Evolutionary conservation across 2,329 filamentous ascomycete genomes (phyloP), one percentile per base, ranked within the genome.

Genomic region (Ophiostoma tasmaniense): DNA sequence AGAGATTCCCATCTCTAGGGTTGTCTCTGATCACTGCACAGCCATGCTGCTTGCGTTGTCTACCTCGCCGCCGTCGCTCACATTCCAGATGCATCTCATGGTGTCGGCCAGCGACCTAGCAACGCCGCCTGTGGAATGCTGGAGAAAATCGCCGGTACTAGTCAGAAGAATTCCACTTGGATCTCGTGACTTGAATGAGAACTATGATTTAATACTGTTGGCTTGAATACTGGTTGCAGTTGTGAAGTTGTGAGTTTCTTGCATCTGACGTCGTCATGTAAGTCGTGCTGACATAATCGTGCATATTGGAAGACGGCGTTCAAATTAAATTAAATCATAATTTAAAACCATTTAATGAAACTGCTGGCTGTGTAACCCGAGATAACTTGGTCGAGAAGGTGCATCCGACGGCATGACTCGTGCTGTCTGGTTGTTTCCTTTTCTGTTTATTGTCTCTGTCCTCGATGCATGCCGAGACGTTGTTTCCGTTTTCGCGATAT

Each of bases 71-170:
- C 39, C 59, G 4, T 69, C 64, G 55, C 52, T 67, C 62, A 59
- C 68, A 67, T 69, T 69, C 68, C 68, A 64, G 65, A 42, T 39
- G 13, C 50, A 61, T 67, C 22, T 64, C 22, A 5, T 22, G 20
- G 68, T 28, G 64, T 59, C n/a, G 14, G 28, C 28, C 55, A 28
- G 68, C 68, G 55, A 30, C 68, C 68, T 37, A 66, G 68, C 68
- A 69, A 69, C 68, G 59, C n/a, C 5, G 22, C 33, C 14, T 10
- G 28, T 33, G 30, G 55, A 59, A 67, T 69, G 68, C 52, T 25
- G 59, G 64, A 35, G 20, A 17, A 59, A 55, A 45, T 6, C 5
- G 42, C 42, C 20, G 42, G 42, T 45, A 20, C 42, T n/a, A 45
- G 42, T n/a, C 2, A 5, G 1, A 45, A 20, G 42, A 45, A 45